Evolutionary conservation across 2,329 filamentous ascomycete genomes (phyloP).

Genomic region (Myriangium duriaei): DNA sequence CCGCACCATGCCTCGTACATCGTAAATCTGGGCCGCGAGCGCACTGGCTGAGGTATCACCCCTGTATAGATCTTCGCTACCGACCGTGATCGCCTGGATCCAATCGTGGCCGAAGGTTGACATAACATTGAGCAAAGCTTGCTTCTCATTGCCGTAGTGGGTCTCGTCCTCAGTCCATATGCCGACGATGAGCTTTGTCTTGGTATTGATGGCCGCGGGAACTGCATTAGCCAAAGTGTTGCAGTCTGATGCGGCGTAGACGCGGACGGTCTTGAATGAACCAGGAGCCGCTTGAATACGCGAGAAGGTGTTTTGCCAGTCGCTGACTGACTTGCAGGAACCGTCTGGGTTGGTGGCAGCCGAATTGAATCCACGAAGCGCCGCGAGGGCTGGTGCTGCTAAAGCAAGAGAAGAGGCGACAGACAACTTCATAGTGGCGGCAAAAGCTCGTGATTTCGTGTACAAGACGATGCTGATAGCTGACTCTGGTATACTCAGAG

Average conservation of each 20-base stretch:
- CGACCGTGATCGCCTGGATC: slow-evolving; percentile 52
- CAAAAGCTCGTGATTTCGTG: background rate
- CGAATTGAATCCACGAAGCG: slow-evolving; percentile 32
- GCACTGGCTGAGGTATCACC: slow-evolving; percentile 29
- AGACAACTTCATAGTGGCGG: slow-evolving; percentile 5
- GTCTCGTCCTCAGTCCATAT: slow-evolving; percentile 42
- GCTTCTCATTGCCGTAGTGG: slow-evolving; percentile 48
- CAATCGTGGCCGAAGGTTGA: slow-evolving; percentile 43
- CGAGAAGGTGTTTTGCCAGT: slow-evolving; percentile 25
- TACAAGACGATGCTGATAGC: background rate
- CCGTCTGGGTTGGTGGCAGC: slow-evolving; percentile 28
- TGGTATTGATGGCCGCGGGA: slow-evolving; percentile 47
- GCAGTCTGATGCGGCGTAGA: slow-evolving; percentile 52
- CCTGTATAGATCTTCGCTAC: slow-evolving; percentile 57
- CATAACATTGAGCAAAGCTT: slow-evolving; percentile 46
- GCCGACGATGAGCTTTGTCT: slow-evolving; percentile 50
- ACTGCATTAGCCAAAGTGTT: slow-evolving; percentile 37
- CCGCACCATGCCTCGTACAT: slow-evolving; percentile 41
- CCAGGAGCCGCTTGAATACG: slow-evolving; percentile 30
- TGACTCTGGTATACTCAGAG: background rate
- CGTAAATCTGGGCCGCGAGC: slow-evolving; percentile 36
- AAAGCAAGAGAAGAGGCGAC: slow-evolving; percentile 14
- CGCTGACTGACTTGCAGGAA: slow-evolving; percentile 26
- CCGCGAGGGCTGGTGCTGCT: slow-evolving; percentile 28
- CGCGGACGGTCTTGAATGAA: slow-evolving; percentile 46